Evolutionary conservation across 257 asterid genomes (phyloP), one percentile per base, ranked within the genome.

Genomic region (Jacaranda copaia): DNA sequence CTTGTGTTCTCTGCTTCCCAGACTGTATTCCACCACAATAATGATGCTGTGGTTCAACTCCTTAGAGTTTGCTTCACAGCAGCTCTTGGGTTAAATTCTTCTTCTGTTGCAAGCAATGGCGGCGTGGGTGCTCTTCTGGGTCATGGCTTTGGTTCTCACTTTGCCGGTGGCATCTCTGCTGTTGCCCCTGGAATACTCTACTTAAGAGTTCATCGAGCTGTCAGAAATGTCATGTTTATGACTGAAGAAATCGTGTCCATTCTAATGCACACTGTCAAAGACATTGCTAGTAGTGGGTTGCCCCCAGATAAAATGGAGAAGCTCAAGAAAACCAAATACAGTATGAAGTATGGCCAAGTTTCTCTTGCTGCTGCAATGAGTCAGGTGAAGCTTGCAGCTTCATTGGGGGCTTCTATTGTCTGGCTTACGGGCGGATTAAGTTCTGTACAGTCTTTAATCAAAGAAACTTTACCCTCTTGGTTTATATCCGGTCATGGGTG

Each of bases 131-230:
- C 96, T 61, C 97, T 96, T 80, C 88, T 96, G 9, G 99, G 99
- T n/a, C 99, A 96, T 35, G 99, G 98, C 51, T 91, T 91, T 42
- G 97, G 97, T 74, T 96, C 97, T 53, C 94, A 87, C 83, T 83
- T 81, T 35, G 73, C 84, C 1, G 94, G 97, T 35, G 97, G 97
- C 15, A 81, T 91, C 51, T 80, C 92, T 51, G 91, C 98, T 3
- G 96, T 93, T 61, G 97, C 99, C 85, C 99, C 98, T 62, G 99
- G 98, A 13, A 89, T 88, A 46, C 97, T 96, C 68, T 93, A 90
- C 85, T 73, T 90, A 55, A 86, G 97, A 68, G 97, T 91, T 16
- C 99, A 93, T 72, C 90, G 97, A 51, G 92, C 97, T 61, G 94
- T 93, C 42, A 84, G 92, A 80, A 87, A 93, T 58, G 81, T 87